Evolutionary conservation across 345 rosid species (phyloP).

Genomic region (Aquilaria malaccensis): DNA sequence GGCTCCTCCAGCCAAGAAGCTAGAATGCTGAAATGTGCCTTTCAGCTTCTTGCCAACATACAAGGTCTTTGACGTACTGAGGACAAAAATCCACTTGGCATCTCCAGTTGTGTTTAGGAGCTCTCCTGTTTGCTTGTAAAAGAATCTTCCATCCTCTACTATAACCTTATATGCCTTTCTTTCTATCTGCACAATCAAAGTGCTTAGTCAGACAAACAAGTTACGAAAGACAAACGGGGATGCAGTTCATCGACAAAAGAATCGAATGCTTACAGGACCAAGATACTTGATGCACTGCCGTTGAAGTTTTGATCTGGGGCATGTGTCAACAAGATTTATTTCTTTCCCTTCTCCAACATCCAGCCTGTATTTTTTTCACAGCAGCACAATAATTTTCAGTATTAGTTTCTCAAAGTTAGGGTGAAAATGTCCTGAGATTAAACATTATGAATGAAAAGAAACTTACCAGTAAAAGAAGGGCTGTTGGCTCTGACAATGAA

Average conservation of each 20-base stretch:
- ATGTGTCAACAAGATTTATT: slow-evolving; percentile 56
- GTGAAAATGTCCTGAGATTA: neutral
- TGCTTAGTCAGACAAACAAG: neutral
- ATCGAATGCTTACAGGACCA: slow-evolving; percentile 18
- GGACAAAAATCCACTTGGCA: slow-evolving; percentile 86
- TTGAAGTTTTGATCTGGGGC: slow-evolving; percentile 72
- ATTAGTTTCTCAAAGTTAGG: slow-evolving; percentile 12
- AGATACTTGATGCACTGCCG: slow-evolving; percentile 89
- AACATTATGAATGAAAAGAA: neutral
- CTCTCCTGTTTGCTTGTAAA: slow-evolving; percentile 52
- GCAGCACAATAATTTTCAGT: slow-evolving; percentile 1
- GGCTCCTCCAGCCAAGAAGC: slow-evolving; percentile 95
- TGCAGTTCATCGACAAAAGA: slow-evolving; percentile 11
- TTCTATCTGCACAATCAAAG: slow-evolving; percentile 47
- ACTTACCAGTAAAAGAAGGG: slow-evolving; percentile 98
- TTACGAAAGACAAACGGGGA: slow-evolving; percentile 8
- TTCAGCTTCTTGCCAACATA: slow-evolving; percentile 80
- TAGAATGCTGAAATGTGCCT: slow-evolving; percentile 86
- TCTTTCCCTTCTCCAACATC: slow-evolving; percentile 93
- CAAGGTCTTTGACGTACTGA: slow-evolving; percentile 61
- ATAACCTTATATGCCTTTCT: slow-evolving; percentile 74
- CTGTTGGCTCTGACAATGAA: slow-evolving; percentile 71
- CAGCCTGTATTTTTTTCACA: slow-evolving; percentile 43
- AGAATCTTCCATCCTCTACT: slow-evolving; percentile 56
- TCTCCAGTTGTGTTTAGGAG: slow-evolving; percentile 43